Percentiles rank a stretch among this genome's conserved stretches.
phyloP scores from a whole-genome alignment of 371 early-diverging fungal genomes.

The Mycotypha africana region DNA sequence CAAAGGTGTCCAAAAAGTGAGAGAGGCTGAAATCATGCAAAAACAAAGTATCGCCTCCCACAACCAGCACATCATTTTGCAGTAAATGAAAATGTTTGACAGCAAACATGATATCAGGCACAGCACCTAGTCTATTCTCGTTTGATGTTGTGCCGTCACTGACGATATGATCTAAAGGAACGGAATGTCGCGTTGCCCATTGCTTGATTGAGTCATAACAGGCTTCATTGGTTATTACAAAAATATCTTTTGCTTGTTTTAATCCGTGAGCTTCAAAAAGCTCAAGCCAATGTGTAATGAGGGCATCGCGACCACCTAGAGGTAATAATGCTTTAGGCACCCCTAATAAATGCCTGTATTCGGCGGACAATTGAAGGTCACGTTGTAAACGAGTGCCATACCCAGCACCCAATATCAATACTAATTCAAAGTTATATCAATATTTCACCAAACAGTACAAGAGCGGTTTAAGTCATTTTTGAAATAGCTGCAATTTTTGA shows the following conservation, averaged over 20 bases:
- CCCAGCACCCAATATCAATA: constrained; percentile 50
- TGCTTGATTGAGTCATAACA: constrained; percentile 34
- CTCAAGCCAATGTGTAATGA: constrained; percentile 48
- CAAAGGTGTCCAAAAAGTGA: constrained; percentile 13
- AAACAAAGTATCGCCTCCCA: constrained; percentile 58
- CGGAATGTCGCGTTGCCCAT: constrained; percentile 40
- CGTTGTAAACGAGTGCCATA: constrained; percentile 52
- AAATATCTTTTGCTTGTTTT: constrained; percentile 16
- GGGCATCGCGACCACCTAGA: constrained; percentile 38
- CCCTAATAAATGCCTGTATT: constrained; percentile 35
- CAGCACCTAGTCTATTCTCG: constrained; percentile 54
- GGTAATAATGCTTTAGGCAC: constrained; percentile 49
- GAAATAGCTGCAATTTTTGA: no score
- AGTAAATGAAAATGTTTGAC: constrained; percentile 30
- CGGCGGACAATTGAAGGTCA: constrained; percentile 22
- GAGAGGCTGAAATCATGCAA: constrained; percentile 44
- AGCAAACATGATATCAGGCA: constrained; percentile 49
- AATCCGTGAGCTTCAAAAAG: constrained; percentile 24
- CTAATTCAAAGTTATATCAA: no score
- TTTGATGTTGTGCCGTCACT: constrained; percentile 51
- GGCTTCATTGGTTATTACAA: constrained; percentile 41
- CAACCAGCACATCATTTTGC: constrained; percentile 37
- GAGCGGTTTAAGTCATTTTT: no score
- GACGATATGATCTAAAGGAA: constrained; percentile 39
- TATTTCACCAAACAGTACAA: no score